Evolutionary conservation across 2,329 filamentous ascomycete genomes (phyloP).

Genomic region (Alternaria postmessia): DNA sequence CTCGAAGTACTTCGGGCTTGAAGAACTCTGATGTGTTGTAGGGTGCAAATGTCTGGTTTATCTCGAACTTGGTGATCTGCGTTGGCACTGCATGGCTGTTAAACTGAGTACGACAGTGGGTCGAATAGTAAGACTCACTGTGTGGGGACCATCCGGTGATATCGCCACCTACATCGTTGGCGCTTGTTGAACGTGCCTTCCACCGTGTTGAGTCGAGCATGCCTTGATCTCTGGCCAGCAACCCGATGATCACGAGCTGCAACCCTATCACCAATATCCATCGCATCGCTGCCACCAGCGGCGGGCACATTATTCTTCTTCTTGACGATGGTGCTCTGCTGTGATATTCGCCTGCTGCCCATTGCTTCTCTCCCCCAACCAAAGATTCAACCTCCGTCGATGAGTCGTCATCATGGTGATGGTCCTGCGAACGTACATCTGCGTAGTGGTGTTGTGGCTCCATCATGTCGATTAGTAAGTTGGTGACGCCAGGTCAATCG

Average conservation of each 20-base stretch:
- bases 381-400: slow-evolving; percentile 47
- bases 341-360: slow-evolving; percentile 29
- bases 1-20: slow-evolving; percentile 40
- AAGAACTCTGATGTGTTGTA: slow-evolving; percentile 50
- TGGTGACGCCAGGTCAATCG: slow-evolving; percentile 32
- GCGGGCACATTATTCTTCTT: slow-evolving; percentile 25
- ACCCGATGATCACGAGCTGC: slow-evolving; percentile 40
- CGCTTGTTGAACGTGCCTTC: slow-evolving; percentile 33
- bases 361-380: slow-evolving; percentile 40
- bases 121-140: slow-evolving; percentile 23
- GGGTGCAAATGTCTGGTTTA: slow-evolving; percentile 47
- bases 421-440: slow-evolving; percentile 33
- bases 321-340: slow-evolving; percentile 26
- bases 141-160: slow-evolving; percentile 46
- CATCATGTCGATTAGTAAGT: slow-evolving; percentile 30
- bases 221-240: slow-evolving; percentile 43
- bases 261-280: slow-evolving; percentile 44
- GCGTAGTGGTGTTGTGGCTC: slow-evolving; percentile 43
- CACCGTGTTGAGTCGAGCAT: slow-evolving; percentile 32
- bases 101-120: background rate
- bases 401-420: slow-evolving; percentile 42
- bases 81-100: slow-evolving; percentile 35
- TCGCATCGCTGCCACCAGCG: slow-evolving; percentile 27
- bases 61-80: slow-evolving; percentile 43
- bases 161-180: slow-evolving; percentile 43